Base-by-base conservation (phyloP, 805 yeast genomes). In the Saccharomyces paradoxus region DNA sequence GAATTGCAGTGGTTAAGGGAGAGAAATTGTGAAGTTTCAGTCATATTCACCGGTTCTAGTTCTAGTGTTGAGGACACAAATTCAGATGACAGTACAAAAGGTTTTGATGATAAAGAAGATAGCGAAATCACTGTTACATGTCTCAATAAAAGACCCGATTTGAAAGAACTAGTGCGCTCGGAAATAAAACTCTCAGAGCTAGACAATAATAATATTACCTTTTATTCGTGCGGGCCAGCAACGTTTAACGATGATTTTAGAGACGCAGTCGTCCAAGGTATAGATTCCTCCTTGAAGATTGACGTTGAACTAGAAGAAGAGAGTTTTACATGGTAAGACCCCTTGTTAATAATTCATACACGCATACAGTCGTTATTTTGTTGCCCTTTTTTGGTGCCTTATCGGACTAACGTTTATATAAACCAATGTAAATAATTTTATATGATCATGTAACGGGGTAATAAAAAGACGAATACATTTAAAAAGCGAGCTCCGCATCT, bases 211-310 rank as follows among this genome's bases (percentile, higher is more conserved):
- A 71, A 83, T 2, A 64, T 77, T n/a, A 79, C 80, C 0, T 75
- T 85, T 46, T 71, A 83, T 44, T 72, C 80, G 14, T 85, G 90
- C 71, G 90, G 89, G 6, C 86, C 84, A 50, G 77, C 81, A 32
- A 52, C 66, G 4, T 77, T 83, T 77, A 82, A 77, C 59, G 90
- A 84, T 62, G 75, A 71, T 2, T 59, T 82, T 22, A 76, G 92
- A 63, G 64, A 71, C 44, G 65, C 77, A 3, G 77, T 83, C 3
- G 73, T 78, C 0, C 58, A 71, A 46, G 65, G 77, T 54, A 65
- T 82, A 51, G 26, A 30, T 13, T 54, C 56, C 10, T 56, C 59
- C 2, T 32, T 65, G 6, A 57, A 51, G 13, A 64, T 70, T 10
- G 63, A 69, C 49, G 67, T 73, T 22, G 69, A 66, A 41, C 63